Evolutionary conservation across 106 monocot species (phyloP).

Genomic region (Posidonia australis): DNA sequence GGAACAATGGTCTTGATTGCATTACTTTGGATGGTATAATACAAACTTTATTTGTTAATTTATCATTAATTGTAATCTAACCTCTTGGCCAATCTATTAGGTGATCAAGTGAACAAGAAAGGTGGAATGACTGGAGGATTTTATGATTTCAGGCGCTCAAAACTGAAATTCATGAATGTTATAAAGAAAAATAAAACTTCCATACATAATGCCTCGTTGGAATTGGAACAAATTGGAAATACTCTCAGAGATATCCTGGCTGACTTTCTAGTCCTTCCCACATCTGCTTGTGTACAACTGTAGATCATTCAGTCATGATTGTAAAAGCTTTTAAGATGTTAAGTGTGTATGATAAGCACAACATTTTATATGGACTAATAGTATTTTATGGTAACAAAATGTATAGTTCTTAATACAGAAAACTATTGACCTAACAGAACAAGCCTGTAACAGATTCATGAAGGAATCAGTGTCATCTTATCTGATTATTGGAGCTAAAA

Average conservation of each 20-base stretch:
- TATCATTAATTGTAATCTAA: not conserved
- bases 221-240: conserved; percentile 56
- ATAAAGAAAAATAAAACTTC: conserved; percentile 58
- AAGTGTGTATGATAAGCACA: too few relatives aligned
- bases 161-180: conserved; percentile 73
- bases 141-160: conserved; percentile 89
- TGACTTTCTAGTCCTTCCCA: too few relatives aligned
- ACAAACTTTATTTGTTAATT: not conserved
- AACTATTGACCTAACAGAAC: too few relatives aligned
- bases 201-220: conserved; percentile 39
- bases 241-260: conserved; percentile 87
- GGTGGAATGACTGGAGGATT: conserved; percentile 99
- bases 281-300: too few relatives aligned
- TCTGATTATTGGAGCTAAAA: too few relatives aligned
- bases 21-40: conserved; percentile 78
- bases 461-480: too few relatives aligned
- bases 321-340: too few relatives aligned
- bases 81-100: conserved; percentile 24
- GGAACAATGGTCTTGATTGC: conserved; percentile 73
- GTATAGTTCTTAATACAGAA: too few relatives aligned
- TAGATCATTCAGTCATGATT: too few relatives aligned
- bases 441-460: too few relatives aligned
- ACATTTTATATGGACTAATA: too few relatives aligned
- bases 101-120: conserved; percentile 98
- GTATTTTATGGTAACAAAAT: too few relatives aligned